These are phyloP conservation scores for Naganishia vaughanmartiniae DNA, from an alignment of 768 basidiomycete genomes.

Conservation along the genomic window DNA sequence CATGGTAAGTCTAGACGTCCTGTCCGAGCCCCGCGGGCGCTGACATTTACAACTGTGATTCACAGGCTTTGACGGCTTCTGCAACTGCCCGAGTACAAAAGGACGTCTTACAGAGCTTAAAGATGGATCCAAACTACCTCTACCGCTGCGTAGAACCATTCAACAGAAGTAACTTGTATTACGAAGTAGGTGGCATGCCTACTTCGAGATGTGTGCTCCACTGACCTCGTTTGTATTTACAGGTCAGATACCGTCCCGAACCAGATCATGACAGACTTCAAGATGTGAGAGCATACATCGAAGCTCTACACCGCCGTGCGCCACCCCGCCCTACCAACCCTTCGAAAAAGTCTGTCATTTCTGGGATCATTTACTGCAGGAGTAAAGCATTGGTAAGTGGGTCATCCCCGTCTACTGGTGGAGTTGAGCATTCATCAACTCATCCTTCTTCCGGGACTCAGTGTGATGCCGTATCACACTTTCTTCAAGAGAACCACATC, in stretches of 20 bases:
- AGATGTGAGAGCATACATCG: conserved; percentile 46
- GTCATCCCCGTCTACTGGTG: neutral
- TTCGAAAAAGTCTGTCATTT: conserved; percentile 34
- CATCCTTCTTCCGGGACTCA: conserved; percentile 7
- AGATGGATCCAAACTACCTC: conserved; percentile 41
- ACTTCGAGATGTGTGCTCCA: no score
- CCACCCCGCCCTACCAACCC: conserved; percentile 23
- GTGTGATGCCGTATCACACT: conserved; percentile 44
- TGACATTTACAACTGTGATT: neutral
- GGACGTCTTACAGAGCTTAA: conserved; percentile 46
- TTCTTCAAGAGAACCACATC: conserved; percentile 39
- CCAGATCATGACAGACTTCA: conserved; percentile 37
- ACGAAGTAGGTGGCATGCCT: conserved; percentile 43
- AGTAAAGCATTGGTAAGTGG: conserved; percentile 38
- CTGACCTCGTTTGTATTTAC: neutral
- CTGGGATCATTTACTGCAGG: conserved; percentile 50
- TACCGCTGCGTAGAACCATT: conserved; percentile 51
- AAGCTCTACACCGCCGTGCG: conserved; percentile 31
- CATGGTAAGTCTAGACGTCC: conserved; percentile 37
- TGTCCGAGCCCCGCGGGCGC: neutral
- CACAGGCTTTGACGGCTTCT: conserved; percentile 51
- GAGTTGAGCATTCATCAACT: neutral
- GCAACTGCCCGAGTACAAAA: conserved; percentile 49
- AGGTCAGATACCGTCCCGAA: conserved; percentile 38
- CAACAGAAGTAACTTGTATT: conserved; percentile 51